Percentiles rank a stretch among this genome's conserved stretches.
phyloP scores from a whole-genome alignment of 1,139 yeast species.

The Casaregolazyma lundiana region DNA sequence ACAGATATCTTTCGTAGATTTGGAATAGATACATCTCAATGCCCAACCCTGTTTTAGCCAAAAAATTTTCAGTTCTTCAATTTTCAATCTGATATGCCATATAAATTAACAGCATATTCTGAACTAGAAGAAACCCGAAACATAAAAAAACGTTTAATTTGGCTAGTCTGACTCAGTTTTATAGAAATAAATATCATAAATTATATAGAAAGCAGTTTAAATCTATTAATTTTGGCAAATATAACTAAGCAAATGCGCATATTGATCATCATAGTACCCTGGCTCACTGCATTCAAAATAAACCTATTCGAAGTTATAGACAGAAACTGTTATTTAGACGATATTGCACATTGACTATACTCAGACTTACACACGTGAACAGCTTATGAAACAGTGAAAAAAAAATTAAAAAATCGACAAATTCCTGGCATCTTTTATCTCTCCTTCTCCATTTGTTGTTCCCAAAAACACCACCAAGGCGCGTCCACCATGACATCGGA shows the following conservation, averaged over 20 bases:
- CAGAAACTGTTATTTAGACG: no score
- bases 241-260: no score
- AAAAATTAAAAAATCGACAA: not conserved
- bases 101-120: not conserved
- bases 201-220: not conserved
- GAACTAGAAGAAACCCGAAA: not conserved
- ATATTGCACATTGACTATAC: no score
- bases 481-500: not conserved
- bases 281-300: no score
- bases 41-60: not conserved
- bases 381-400: no score
- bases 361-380: no score
- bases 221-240: not conserved
- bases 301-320: no score
- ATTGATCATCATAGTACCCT: no score
- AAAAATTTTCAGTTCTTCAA: not conserved
- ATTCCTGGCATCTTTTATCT: not conserved
- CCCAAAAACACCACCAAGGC: constrained; percentile 1
- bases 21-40: no score
- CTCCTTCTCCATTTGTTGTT: not conserved
- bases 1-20: no score
- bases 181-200: no score
- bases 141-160: not conserved
- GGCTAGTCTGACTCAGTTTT: no score
- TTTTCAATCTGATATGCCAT: not conserved